phyloP scores from a whole-genome alignment of 495 filamentous ascomycete genomes.

The Penicillium nucicola region DNA sequence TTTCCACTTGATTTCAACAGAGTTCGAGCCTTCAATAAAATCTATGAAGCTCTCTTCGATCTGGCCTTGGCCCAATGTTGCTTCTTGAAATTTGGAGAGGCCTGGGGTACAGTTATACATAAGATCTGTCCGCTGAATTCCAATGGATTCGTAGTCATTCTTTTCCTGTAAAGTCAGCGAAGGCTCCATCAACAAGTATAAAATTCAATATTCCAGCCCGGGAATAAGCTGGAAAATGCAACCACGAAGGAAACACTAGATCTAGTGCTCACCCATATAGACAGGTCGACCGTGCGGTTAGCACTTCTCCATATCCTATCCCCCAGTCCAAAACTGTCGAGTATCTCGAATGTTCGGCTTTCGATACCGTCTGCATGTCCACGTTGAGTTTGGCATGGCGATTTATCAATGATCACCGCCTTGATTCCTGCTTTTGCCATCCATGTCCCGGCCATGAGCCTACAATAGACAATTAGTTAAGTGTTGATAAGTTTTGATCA shows the following conservation, averaged over 20 bases:
- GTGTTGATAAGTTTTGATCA: no score
- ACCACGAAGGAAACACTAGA: no score
- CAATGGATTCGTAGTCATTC: no score
- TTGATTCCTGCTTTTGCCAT: conserved; percentile 53
- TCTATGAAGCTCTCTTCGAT: conserved; percentile 52
- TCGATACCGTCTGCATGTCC: conserved; percentile 13
- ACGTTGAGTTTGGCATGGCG: background rate
- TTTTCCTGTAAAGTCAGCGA: background rate
- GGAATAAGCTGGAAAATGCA: no score
- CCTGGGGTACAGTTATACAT: no score
- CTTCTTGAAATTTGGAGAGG: conserved; percentile 49
- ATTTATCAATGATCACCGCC: conserved; percentile 54
- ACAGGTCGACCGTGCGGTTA: conserved; percentile 44
- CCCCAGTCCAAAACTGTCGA: conserved; percentile 58
- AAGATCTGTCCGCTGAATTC: no score
- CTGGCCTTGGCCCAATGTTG: conserved; percentile 49
- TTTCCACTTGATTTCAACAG: conserved; percentile 32
- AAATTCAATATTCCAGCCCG: no score
- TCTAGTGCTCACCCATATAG: conserved; percentile 20
- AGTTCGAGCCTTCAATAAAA: conserved; percentile 29
- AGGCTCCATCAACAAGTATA: no score
- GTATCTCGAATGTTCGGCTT: conserved; percentile 51
- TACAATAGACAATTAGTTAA: no score
- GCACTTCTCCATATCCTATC: conserved; percentile 55
- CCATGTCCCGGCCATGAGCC: conserved; percentile 55